Evolutionary conservation across 2,329 filamentous ascomycete species (phyloP), one percentile per base, ranked within the genome.

Genomic region (Conoideocrella luteorostrata): DNA sequence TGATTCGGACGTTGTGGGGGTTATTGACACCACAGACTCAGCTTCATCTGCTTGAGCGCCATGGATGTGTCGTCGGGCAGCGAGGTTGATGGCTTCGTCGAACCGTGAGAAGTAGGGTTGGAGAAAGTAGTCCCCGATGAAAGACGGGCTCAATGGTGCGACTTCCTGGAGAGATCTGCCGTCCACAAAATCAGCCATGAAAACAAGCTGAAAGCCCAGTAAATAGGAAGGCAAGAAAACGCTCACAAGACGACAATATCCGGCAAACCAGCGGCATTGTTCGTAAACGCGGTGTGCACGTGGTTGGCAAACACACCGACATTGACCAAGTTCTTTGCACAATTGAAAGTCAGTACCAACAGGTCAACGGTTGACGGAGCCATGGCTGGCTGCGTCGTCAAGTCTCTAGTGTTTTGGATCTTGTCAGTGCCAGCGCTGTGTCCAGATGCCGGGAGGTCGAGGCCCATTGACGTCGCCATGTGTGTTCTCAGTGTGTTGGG

Each of bases 271-370:
- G 66, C 62, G 18, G 61, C 60, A 61, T 72, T 71, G 47, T 72
- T 62, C 47, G 61, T 63, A 45, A 93, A 74, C 18, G 72, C 71
- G 50, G 64, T 61, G 58, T 84, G 79, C 52, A 95, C 69, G 56
- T 89, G 82, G 10, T 76, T 67, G 12, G 86, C 82, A 56, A 96
- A 88, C 41, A 79, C 71, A 29, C 80, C 70, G 18, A 81, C 71
- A 53, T 90, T 74, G 56, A 95, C 79, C 7, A 80, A 66, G 43
- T 74, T 74, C 53, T 87, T 86, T 24, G 77, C 91, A 57, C 88
- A 94, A 61, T 97, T 97, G 71, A 93, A 95, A 10, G 90, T 95
- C 43, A 95, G 65, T 50, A 95, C 75, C 56, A 95, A 84, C 44
- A 89, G 66, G 55, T 83, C 80, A 44, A 94, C 71, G 30, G 72